Evolutionary conservation across 1,284 basidiomycete species (phyloP), one percentile per base, ranked within the genome.

Genomic region (Cryptococcus hybrid): DNA sequence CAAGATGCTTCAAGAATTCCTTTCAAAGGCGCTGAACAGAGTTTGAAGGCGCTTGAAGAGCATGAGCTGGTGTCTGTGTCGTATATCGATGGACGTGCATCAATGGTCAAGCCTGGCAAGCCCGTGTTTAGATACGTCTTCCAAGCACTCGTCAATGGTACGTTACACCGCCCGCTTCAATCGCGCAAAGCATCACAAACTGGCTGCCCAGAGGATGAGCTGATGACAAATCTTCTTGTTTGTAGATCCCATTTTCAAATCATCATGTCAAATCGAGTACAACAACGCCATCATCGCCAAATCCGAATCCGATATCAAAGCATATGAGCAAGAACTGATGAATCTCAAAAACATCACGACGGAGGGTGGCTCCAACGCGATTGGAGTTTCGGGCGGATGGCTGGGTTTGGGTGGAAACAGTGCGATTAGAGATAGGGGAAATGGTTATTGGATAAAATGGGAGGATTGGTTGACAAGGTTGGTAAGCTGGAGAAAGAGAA

Each of bases 121-220:
- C 95, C 95, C 0, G 86, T 97, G 1, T 89, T 91, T 73, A 84
- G 84, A 75, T 88, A 86, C 71, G 92, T 92, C 2, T 97, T 97
- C 74, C 82, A 88, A 63, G 82, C 84, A 38, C 82, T 98, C 1
- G 87, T 90, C 0, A 79, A 85, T 51, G 90, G 89, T 89, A 64
- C 53, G 82, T 54, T 39, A 30, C 30, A 30, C 30, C 30, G 30
- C 30, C 3, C 30, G 30, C 30, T 30, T 59, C 2, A 7, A 13
- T n/a, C 24, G 11, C 15, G 15, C 18, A 45, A 24, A 42, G 24
- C 11, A 15, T 30, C 30, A 30, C 30, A 30, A 30, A 30, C 30
- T 30, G 30, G 30, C 30, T 30, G 30, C 30, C 30, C 3, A 4
- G 30, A 30, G 30, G 30, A 12, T 40, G 48, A 37, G 9, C 18